Evolutionary conservation across 805 yeast species (phyloP), one percentile per base, ranked within the genome.

Genomic region (Wickerhamiella galacta): DNA sequence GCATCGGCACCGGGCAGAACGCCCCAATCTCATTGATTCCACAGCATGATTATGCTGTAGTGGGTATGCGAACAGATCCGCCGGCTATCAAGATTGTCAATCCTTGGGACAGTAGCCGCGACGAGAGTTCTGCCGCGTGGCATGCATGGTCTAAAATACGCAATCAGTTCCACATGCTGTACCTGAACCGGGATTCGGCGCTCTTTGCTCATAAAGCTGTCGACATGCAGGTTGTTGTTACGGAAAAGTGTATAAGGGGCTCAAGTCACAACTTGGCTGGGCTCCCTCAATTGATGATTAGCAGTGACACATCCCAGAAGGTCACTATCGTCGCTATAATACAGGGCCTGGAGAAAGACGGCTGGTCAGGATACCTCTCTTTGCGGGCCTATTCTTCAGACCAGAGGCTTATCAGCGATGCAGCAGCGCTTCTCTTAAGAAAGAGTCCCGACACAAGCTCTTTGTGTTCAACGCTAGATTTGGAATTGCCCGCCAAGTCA

Each of bases 21-120:
- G 30, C 43, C 27, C 44, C 16, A 40, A 51, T 28, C 47, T 63
- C 32, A 2, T 52, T 78, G 20, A 56, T 68, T 1, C 54, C 73
- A 3, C 58, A 65, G 23, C 94, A 82, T 52, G 94, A 82, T 51
- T 82, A 80, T 47, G 62, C 78, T 0, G 55, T 81, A 0, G 36
- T 63, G 2, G 65, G 55, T n/a, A 33, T 71, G 20, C 37, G 44
- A 17, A 40, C 38, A 6, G 39, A 41, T 4, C 45, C 38, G 3
- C 47, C 41, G 8, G 40, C 32, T 1, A 27, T 32, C 4, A 11
- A 31, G 21, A 27, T 37, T 4, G 24, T 37, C 12, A 33, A 37
- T 20, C 39, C 39, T 6, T 37, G 39, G 39, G 19, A 16, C 10
- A 22, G 25, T 2, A 17, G 16, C 17, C 35, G 28, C 10, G 31